These are phyloP conservation scores for Knufia fluminis DNA, from an alignment of 2,329 filamentous ascomycete genomes.

Conservation along the genomic window DNA sequence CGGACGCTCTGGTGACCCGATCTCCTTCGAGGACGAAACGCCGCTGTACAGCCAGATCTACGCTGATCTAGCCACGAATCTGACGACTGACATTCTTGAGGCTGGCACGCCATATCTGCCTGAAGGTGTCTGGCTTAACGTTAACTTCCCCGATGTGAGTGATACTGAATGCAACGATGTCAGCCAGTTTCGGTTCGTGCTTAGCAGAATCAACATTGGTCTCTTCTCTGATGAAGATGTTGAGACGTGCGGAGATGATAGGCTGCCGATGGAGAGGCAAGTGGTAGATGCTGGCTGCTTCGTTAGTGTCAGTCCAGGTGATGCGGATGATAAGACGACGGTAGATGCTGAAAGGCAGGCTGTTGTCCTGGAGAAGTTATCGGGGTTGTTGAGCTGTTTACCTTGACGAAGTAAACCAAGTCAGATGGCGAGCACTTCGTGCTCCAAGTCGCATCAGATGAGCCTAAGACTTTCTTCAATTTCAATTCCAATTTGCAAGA, in stretches of 20 bases:
- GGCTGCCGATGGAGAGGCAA: constrained; percentile 50
- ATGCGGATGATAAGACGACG: constrained; percentile 52
- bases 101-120: constrained; percentile 57
- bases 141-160: constrained; percentile 54
- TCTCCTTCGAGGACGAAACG: constrained; percentile 42
- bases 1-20: constrained; percentile 42
- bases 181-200: constrained; percentile 52
- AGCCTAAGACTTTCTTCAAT: no score
- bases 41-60: constrained; percentile 52
- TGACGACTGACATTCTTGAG: constrained; percentile 48
- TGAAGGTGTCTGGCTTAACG: constrained; percentile 52
- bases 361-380: constrained; percentile 44
- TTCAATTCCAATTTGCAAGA: no score
- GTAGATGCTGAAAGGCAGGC: constrained; percentile 44
- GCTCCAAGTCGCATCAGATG: no score
- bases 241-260: constrained; percentile 44
- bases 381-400: constrained; percentile 40
- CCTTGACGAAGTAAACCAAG: no score
- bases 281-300: constrained; percentile 50
- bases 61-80: constrained; percentile 50
- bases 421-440: no score
- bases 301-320: constrained; percentile 54
- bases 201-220: constrained; percentile 50
- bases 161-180: constrained; percentile 42
- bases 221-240: constrained; percentile 40